Conservation (phyloP, 805 yeast genomes). For the Metschnikowia proteae region DNA sequence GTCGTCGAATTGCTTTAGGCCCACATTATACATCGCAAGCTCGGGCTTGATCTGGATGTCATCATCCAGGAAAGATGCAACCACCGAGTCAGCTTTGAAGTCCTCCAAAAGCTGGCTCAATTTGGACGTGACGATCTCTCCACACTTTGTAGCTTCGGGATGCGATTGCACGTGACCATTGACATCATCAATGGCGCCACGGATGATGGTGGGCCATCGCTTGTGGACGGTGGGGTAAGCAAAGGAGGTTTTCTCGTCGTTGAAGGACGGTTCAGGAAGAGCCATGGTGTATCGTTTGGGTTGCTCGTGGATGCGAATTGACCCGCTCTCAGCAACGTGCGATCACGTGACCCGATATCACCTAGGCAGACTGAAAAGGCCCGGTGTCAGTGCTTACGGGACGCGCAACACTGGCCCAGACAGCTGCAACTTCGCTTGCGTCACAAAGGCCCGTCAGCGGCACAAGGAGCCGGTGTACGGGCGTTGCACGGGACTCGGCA, state of each 20-base stretch:
- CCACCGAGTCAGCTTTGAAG: slow-evolving; percentile 35
- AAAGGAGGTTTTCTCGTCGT: slow-evolving; percentile 71
- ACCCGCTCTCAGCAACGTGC: background rate
- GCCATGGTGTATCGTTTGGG: slow-evolving; percentile 26
- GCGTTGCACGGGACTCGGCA: no score
- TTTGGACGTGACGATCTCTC: slow-evolving; percentile 39
- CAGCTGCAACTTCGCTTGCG: no score
- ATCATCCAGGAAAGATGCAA: slow-evolving; percentile 25
- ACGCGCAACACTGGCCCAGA: no score
- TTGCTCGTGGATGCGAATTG: background rate
- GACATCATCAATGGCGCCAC: slow-evolving; percentile 64
- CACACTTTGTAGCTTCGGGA: slow-evolving; percentile 40
- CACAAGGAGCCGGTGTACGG: no score
- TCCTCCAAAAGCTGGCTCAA: slow-evolving; percentile 44
- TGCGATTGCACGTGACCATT: slow-evolving; percentile 18
- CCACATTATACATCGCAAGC: slow-evolving; percentile 58
- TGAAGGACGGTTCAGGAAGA: slow-evolving; percentile 52
- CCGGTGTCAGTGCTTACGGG: no score
- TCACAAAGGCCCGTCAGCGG: no score
- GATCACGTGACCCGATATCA: background rate
- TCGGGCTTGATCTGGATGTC: slow-evolving; percentile 43
- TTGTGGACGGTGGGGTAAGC: slow-evolving; percentile 73
- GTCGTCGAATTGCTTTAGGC: slow-evolving; percentile 33
- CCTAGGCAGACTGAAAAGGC: no score
- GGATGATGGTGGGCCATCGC: slow-evolving; percentile 86